Base-by-base conservation (phyloP, 176 grass and related monocot genomes). In the Echinochloa phyllopogon region DNA sequence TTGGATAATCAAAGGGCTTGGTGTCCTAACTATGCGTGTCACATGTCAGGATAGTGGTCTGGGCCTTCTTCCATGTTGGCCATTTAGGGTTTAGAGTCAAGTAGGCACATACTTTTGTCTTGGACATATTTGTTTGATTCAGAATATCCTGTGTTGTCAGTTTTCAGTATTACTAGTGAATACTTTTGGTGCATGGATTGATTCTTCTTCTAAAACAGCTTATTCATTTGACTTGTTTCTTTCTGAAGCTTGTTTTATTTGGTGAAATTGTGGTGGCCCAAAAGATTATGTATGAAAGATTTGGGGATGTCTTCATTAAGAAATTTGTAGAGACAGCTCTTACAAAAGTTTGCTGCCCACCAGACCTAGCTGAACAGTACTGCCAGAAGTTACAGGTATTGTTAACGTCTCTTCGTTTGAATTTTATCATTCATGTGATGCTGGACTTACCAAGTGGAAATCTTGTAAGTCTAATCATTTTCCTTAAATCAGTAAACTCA, bases 211-310 rank as follows among this genome's bases (percentile, higher is more conserved):
- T 52, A 58, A 36, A 77, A 59, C 50, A 51, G 33, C 58, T 44
- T 45, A 67, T 61, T 68, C 67, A 76, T 72, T 85, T 78, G 18
- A 16, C 53, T 90, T 84, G 25, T 82, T 86, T 80, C 59, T 66
- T 80, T 82, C 16, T 84, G 47, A 85, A 99, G 96, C 75, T 92
- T 85, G 58, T 90, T 80, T 74, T 99, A 20, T 96, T 99, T 84
- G 88, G 93, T 72, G 96, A 99, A 92, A 99, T 99, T n/a, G 89
- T 94, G 77, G 71, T 93, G 81, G 93, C 91, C 86, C 96, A 99
- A 75, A 99, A 94, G 81, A 87, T 96, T 59, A 99, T 99, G 93
- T 96, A 96, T 77, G 96, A 99, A 80, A 99, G 87, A 76, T 99
- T 96, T 21, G 91, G 96, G 12, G 84, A 89, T 67, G 87, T 92